Percentiles rank a stretch among this genome's conserved stretches.
Evolutionary conservation across 768 basidiomycete species (phyloP).

Genomic region (Ramaria sp.): DNA sequence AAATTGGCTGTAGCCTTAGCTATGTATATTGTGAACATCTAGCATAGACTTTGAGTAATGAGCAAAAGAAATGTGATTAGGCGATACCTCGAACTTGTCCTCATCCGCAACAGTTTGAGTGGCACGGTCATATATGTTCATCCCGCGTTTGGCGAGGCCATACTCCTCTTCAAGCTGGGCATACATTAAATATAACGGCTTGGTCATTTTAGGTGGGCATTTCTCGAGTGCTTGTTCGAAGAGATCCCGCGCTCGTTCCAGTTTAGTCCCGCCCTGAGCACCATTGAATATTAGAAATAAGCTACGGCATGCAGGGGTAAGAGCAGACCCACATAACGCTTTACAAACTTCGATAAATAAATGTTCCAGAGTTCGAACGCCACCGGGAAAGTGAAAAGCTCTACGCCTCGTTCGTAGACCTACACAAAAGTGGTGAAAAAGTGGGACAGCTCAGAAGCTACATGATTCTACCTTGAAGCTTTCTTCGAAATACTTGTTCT

Average conservation of each 20-base stretch:
- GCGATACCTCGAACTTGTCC: constrained; percentile 86
- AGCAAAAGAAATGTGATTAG: background rate
- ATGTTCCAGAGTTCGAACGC: constrained; percentile 99
- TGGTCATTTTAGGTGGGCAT: constrained; percentile 90
- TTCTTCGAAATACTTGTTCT: constrained; percentile 97
- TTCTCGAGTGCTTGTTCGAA: constrained; percentile 98
- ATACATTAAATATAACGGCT: constrained; percentile 92
- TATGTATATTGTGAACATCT: constrained; percentile 98
- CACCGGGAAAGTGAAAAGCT: constrained; percentile 94
- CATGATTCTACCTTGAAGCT: constrained; percentile 70
- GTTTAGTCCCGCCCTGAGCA: constrained; percentile 77
- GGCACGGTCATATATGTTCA: constrained; percentile 93
- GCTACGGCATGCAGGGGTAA: too few relatives aligned
- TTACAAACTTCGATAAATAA: constrained; percentile 92
- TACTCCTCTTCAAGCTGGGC: constrained; percentile 91
- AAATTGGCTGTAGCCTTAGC: constrained; percentile 95
- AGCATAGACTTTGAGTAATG: constrained; percentile 5
- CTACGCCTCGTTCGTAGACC: constrained; percentile 96
- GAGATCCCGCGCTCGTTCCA: constrained; percentile 92
- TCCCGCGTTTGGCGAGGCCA: constrained; percentile 90
- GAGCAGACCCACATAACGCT: constrained; percentile 68
- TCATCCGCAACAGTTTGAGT: constrained; percentile 75
- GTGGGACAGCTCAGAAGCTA: constrained; percentile 6
- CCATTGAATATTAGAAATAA: background rate
- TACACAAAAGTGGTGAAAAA: constrained; percentile 17